Percentiles rank a stretch among this genome's conserved stretches.
These are phyloP conservation scores for Solanum corneliomulleri DNA, from an alignment of 257 asterid genomes.

Conservation along the genomic window DNA sequence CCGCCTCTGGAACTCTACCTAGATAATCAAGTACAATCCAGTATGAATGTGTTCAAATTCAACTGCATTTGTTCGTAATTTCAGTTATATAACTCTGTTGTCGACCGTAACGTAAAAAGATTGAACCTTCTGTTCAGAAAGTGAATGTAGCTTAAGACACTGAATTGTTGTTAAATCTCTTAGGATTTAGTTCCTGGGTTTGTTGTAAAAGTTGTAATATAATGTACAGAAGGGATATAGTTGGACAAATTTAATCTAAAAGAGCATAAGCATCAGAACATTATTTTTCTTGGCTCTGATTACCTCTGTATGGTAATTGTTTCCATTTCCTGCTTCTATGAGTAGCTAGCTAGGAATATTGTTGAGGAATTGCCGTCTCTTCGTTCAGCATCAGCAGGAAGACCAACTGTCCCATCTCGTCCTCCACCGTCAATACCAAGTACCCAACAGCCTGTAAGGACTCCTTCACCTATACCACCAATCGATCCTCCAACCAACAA, in stretches of 20 bases:
- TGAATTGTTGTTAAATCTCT: background rate
- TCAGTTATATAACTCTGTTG: background rate
- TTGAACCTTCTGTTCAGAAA: background rate
- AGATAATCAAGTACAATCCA: background rate
- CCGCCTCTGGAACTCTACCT: background rate
- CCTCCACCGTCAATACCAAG: constrained; percentile 45
- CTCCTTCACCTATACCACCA: constrained; percentile 54
- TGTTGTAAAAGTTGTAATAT: background rate
- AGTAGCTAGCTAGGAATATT: constrained; percentile 42
- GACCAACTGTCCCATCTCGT: constrained; percentile 52
- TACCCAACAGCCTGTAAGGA: constrained; percentile 38
- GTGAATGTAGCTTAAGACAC: background rate
- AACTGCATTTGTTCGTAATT: background rate
- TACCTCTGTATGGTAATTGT: background rate
- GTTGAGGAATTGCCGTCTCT: constrained; percentile 48
- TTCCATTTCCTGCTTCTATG: constrained; percentile 4
- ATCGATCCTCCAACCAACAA: constrained; percentile 62
- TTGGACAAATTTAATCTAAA: background rate
- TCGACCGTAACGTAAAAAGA: background rate
- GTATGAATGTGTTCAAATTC: background rate
- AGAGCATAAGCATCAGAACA: background rate
- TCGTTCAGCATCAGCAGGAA: constrained; percentile 80
- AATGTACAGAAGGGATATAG: background rate
- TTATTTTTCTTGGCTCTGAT: background rate
- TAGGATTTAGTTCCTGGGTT: background rate